Percentiles rank a stretch among this genome's conserved stretches.
Evolutionary conservation across 805 yeast genomes (phyloP).

Genomic region (Hyphopichia homilentoma): DNA sequence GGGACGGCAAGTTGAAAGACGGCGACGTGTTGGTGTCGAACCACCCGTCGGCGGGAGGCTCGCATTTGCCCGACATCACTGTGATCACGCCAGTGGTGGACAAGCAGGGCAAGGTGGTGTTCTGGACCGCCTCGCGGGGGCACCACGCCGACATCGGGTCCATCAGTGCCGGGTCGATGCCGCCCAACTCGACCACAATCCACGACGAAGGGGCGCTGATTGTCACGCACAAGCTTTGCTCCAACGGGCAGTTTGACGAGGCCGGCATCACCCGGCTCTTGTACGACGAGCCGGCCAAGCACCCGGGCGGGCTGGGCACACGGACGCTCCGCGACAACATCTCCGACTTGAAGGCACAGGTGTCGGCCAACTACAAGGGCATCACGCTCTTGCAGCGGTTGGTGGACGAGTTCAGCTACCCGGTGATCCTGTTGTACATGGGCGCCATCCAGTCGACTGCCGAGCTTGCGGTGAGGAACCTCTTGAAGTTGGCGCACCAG

Average conservation of each 20-base stretch:
- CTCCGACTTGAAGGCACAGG: conserved; percentile 51
- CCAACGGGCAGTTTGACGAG: conserved; percentile 69
- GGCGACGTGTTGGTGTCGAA: conserved; percentile 44
- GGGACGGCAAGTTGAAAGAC: conserved; percentile 36
- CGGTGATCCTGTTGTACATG: conserved; percentile 33
- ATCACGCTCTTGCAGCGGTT: conserved; percentile 59
- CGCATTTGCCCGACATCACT: conserved; percentile 59
- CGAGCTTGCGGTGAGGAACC: conserved; percentile 28
- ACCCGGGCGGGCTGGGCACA: conserved; percentile 87
- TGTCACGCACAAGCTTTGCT: conserved; percentile 68
- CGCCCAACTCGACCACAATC: conserved; percentile 80
- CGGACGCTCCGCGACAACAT: conserved; percentile 80
- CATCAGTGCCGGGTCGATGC: conserved; percentile 89
- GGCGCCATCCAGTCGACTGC: conserved; percentile 33
- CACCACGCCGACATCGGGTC: conserved; percentile 98
- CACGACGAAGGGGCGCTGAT: conserved; percentile 93
- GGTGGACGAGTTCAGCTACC: conserved; percentile 58
- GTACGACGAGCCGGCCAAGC: conserved; percentile 70
- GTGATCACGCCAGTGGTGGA: conserved; percentile 84
- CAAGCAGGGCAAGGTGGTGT: conserved; percentile 49
- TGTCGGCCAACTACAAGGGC: conserved; percentile 87
- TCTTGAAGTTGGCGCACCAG: conserved; percentile 25
- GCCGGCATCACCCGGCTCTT: conserved; percentile 59
- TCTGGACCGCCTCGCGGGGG: conserved; percentile 91
- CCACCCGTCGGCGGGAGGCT: conserved; percentile 42